Percentiles rank a stretch among this genome's conserved stretches.
Evolutionary conservation across 164 flowering plant genomes (phyloP).

Genomic region (Magnolia sinica): DNA sequence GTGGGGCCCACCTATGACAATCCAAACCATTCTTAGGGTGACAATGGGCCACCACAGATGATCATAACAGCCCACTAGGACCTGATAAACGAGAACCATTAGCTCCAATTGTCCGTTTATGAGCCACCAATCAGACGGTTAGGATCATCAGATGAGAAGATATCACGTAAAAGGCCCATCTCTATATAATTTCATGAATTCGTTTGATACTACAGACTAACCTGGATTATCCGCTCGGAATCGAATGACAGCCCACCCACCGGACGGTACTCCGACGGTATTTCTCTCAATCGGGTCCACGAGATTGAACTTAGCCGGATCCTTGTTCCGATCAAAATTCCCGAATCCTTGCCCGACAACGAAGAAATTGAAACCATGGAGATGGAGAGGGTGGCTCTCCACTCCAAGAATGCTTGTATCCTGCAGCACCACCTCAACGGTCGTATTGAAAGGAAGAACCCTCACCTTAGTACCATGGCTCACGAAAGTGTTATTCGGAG

Average conservation of each 20-base stretch:
- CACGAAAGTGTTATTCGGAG: conserved; percentile 41
- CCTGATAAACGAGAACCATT: no score
- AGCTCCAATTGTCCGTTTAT: neutral
- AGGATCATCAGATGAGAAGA: neutral
- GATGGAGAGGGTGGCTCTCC: conserved; percentile 21
- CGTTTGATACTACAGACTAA: neutral
- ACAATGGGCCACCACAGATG: no score
- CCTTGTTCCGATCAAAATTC: conserved; percentile 40
- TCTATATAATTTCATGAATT: neutral
- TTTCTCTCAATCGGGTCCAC: conserved; percentile 56
- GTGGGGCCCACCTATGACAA: no score
- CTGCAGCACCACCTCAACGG: conserved; percentile 52
- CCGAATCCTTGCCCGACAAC: conserved; percentile 52
- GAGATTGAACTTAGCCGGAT: conserved; percentile 43
- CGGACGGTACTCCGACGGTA: conserved; percentile 53
- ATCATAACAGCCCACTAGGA: no score
- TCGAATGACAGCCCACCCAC: conserved; percentile 59
- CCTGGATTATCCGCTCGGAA: conserved; percentile 64
- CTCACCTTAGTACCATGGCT: conserved; percentile 36
- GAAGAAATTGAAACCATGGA: conserved; percentile 38
- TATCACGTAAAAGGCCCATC: neutral
- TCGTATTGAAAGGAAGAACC: conserved; percentile 41
- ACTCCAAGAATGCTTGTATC: conserved; percentile 25
- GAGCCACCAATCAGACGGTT: neutral
- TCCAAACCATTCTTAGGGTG: no score